Base-by-base conservation (phyloP, 2,329 filamentous ascomycete species). In the Fusarium sp. region DNA sequence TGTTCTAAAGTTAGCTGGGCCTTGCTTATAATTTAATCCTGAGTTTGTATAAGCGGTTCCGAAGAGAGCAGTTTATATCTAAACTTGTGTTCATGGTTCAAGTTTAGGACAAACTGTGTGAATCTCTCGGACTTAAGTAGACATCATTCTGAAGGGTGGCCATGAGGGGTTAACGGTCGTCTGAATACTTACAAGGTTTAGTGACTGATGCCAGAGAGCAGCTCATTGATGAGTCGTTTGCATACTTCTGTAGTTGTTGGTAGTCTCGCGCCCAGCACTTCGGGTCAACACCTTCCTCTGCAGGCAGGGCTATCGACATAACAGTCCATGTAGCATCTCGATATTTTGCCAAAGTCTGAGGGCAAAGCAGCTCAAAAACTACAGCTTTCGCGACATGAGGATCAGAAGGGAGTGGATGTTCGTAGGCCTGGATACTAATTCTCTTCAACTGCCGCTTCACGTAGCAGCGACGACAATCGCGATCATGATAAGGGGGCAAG, bases 251-350 rank as follows among this genome's bases (percentile, higher is more conserved):
- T 29, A 79, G 49, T 35, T 77, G 78, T 9, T 62, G 54, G 37
- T 79, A 78, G 4, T 76, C 69, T 44, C 66, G 65, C 33, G 76
- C 64, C 23, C 77, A 57, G 8, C 78, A 80, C 41, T 63, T 75
- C 1, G 78, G 78, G 8, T 62, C 45, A 12, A 65, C 58, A 4
- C 62, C 55, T 31, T 73, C 51, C 25, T 76, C 74, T 8, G 52
- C n/a, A 4, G 72, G 70, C 12, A 76, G 73, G 10, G 79, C 81
- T 6, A 85, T 60, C 1, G 72, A 73, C 4, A 83, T 70, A 7
- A 86, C 72, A 4, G 65, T 67, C 84, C 83, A 86, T 0, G 84
- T 86, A 0, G 76, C 75, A 64, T 84, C 81, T 18, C 85, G 80
- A 65, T 86, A 86, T 0, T 72, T 68, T 2, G 80, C 74, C 31